Conservation (phyloP, 2,329 filamentous ascomycete genomes). For the Calonectria pseudoturangicola region DNA sequence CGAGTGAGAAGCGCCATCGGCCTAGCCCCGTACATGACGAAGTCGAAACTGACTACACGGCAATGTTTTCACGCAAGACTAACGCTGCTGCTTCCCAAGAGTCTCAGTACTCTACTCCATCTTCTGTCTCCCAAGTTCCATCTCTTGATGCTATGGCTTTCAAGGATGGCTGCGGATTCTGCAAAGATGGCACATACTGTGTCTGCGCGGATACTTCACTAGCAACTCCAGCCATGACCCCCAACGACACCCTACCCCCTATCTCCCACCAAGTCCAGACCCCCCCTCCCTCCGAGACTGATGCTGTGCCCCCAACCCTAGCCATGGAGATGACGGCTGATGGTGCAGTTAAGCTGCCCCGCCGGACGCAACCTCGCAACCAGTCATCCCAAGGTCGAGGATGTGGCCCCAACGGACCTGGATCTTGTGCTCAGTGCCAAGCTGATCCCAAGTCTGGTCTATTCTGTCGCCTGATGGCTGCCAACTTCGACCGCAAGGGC, state of each 20-base stretch:
- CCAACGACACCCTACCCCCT: conserved; percentile 63
- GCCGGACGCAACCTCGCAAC: conserved; percentile 57
- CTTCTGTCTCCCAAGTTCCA: conserved; percentile 61
- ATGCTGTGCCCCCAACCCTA: conserved; percentile 70
- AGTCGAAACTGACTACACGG: conserved; percentile 85
- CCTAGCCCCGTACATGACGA: conserved; percentile 72
- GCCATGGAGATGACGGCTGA: conserved; percentile 77
- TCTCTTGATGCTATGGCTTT: conserved; percentile 64
- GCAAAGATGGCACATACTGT: conserved; percentile 87
- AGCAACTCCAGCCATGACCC: conserved; percentile 63
- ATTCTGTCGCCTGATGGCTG: conserved; percentile 88
- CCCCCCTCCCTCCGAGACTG: conserved; percentile 77
- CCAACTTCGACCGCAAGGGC: conserved; percentile 71
- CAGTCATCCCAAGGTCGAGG: conserved; percentile 59
- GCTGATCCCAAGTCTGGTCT: conserved; percentile 86
- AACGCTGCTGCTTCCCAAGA: conserved; percentile 49
- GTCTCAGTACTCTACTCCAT: conserved; percentile 54
- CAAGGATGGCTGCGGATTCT: conserved; percentile 87
- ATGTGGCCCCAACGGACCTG: conserved; percentile 82
- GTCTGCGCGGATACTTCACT: conserved; percentile 81
- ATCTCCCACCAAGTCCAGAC: conserved; percentile 71
- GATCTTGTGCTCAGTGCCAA: conserved; percentile 86
- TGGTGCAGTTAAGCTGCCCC: conserved; percentile 76
- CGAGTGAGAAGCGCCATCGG: conserved; percentile 74
- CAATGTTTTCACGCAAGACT: conserved; percentile 74